Percentiles rank a stretch among this genome's conserved stretches.
Conservation (phyloP, 2,329 filamentous ascomycete species). For the Colletotrichum cordylinicola region DNA sequence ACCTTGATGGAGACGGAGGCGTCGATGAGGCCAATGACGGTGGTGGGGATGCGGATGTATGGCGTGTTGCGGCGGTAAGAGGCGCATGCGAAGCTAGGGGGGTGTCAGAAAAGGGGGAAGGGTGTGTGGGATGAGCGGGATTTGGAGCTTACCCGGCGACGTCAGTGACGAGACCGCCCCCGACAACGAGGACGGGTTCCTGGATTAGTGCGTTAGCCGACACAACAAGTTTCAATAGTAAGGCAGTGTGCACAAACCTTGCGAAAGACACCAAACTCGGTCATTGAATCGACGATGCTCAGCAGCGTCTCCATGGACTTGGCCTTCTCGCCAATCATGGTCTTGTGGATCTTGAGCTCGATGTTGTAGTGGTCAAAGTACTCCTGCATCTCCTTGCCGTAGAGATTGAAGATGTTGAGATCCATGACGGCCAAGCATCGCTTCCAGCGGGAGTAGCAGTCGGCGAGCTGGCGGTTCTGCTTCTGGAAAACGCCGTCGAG, state of each 20-base stretch:
- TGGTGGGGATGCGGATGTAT: constrained; percentile 76
- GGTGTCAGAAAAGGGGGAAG: not conserved
- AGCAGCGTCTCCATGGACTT: constrained; percentile 75
- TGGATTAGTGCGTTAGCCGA: constrained; percentile 28
- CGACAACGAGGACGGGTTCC: constrained; percentile 71
- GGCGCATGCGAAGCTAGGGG: constrained; percentile 68
- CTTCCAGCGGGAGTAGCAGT: constrained; percentile 70
- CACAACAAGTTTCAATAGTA: not conserved
- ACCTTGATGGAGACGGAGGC: constrained; percentile 80
- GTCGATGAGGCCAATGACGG: constrained; percentile 77
- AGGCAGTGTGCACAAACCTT: constrained; percentile 45
- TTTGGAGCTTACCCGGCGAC: constrained; percentile 61
- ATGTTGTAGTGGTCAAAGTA: constrained; percentile 73
- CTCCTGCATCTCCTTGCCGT: constrained; percentile 67
- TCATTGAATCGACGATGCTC: constrained; percentile 77
- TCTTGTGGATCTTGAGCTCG: constrained; percentile 70
- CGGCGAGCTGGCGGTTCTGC: constrained; percentile 64
- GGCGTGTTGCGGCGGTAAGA: constrained; percentile 76
- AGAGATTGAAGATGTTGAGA: constrained; percentile 72
- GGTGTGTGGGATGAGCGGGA: constrained; percentile 37
- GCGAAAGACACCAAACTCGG: constrained; percentile 72
- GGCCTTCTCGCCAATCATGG: constrained; percentile 77
- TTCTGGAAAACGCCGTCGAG: constrained; percentile 72
- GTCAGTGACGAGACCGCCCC: constrained; percentile 74
- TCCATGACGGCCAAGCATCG: constrained; percentile 74